Base-by-base conservation (phyloP, 805 yeast genomes). In the Kregervanrija pseudodelftensis region DNA sequence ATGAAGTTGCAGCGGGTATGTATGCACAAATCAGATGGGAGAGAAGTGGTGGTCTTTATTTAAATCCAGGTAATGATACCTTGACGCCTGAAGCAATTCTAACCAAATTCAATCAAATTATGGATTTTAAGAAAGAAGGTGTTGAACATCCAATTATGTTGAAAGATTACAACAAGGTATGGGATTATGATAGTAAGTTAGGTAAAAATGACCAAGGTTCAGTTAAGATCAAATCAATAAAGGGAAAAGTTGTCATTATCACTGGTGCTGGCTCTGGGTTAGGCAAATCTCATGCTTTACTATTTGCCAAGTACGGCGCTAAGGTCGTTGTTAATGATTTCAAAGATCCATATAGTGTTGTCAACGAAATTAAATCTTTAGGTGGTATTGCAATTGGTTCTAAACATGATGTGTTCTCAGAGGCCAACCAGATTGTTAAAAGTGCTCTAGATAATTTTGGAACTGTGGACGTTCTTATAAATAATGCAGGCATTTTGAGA, bases 221-320 rank as follows among this genome's bases (percentile, higher is more conserved):
- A 10, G 48, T 67, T 5, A 68, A 69, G 43, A 64, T 70, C 17
- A 72, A 84, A 39, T 78, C 88, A 30, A 69, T 91, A 61, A 79
- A 79, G 60, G 89, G 73, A 54, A 86, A 85, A 67, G 96, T 91
- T 45, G 96, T 88, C 33, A 76, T 91, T 47, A 79, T 91, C 45
- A 91, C 98, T 13, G 99, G 99, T 51, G 90, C 96, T 36, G 97
- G 96, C 50, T 82, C 85, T 40, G 99, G 99, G 39, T 74, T 91
- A 55, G 99, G 99, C 50, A 80, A 83, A 61, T 85, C 89, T 47
- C 95, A 91, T 67, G 95, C 98, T 3, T 66, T 79, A 41, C 74
- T 78, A 61, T 83, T 85, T 61, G 97, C 95, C 45, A 82, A 77
- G 63, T 86, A 86, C 56, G 99, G 98, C 49, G 97, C 97, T 28